phyloP scores from a whole-genome alignment of 306 rosid species.

The Vicia villosa region DNA sequence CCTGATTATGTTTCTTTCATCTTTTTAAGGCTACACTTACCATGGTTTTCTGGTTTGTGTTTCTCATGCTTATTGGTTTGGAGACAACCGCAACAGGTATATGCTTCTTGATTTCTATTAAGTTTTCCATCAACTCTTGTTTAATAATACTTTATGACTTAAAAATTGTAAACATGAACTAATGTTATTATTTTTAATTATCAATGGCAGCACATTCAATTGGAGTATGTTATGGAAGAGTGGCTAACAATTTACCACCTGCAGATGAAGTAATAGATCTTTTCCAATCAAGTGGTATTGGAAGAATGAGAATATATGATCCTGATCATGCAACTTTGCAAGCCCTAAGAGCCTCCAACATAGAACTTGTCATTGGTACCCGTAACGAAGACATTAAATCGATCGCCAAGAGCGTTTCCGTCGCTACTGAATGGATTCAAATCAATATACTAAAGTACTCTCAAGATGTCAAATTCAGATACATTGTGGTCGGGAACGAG shows the following conservation, averaged over 20 bases:
- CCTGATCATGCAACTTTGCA: constrained; percentile 26
- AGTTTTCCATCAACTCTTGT: too few species aligned
- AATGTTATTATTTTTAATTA: background rate
- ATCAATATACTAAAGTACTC: constrained; percentile 30
- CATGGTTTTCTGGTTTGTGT: background rate
- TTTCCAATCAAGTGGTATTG: constrained; percentile 40
- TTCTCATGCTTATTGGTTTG: background rate
- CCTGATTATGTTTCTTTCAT: too few species aligned
- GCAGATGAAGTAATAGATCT: constrained; percentile 41
- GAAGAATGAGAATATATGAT: constrained; percentile 47
- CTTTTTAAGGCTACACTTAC: too few species aligned
- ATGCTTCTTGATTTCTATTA: background rate
- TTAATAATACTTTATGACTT: too few species aligned
- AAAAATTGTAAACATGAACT: background rate
- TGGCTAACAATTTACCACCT: constrained; percentile 36
- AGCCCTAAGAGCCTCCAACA: constrained; percentile 57
- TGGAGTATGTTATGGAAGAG: constrained; percentile 52
- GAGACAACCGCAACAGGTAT: background rate
- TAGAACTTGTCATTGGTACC: constrained; percentile 48
- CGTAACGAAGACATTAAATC: constrained; percentile 26
- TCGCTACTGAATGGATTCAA: constrained; percentile 46
- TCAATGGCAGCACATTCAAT: constrained; percentile 37
- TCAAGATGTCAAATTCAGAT: constrained; percentile 43
- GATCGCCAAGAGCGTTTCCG: constrained; percentile 25
- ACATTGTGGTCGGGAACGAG: constrained; percentile 54